Evolutionary conservation across 1,284 basidiomycete genomes (phyloP), one percentile per base, ranked within the genome.

Genomic region (Cutaneotrichosporon sp.): DNA sequence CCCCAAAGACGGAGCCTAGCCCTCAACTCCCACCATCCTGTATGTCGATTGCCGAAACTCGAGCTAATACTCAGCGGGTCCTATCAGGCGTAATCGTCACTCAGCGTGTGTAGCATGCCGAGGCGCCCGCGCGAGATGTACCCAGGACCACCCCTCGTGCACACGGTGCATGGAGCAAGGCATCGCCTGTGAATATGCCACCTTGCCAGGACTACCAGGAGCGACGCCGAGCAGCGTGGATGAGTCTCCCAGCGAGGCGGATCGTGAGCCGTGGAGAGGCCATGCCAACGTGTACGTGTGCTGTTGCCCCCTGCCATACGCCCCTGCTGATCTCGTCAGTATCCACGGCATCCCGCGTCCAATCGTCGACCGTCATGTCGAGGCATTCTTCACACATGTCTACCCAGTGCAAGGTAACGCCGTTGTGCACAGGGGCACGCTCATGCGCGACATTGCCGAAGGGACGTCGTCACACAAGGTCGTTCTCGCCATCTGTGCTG

Each of bases 341-440:
- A 30, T 68, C 5, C 61, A 65, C 31, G 60, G 60, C 13, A 62
- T 70, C 14, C 61, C 67, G 0, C 67, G 63, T 5, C 31, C 47
- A 5, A n/a, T 67, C 7, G 38, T 70, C n/a, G 65, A 69, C 22
- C 53, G 56, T 5, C 68, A 70, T 46, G 49, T 70, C 46, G 68
- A 70, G 31, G 69, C 67, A 5, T 70, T 62, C 42, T 70, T 67
- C 51, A 52, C 61, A 2, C 61, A 67, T 49, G 60, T 70, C 18
- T 69, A 70, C 32, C 68, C 63, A 14, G 34, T 62, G 5, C 69
- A 70, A 31, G 65, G 58, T 14, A 69, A 69, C 36, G 69, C 69
- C 13, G 57, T 69, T 16, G 56, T 70, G 14, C 69, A 70, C 53
- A 65, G 65, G 6, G 65, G 62, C 5, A 66, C 69, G 1, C 56